These are phyloP conservation scores for Alternaria tenuissima DNA, from an alignment of 2,329 filamentous ascomycete genomes.

Conservation along the genomic window DNA sequence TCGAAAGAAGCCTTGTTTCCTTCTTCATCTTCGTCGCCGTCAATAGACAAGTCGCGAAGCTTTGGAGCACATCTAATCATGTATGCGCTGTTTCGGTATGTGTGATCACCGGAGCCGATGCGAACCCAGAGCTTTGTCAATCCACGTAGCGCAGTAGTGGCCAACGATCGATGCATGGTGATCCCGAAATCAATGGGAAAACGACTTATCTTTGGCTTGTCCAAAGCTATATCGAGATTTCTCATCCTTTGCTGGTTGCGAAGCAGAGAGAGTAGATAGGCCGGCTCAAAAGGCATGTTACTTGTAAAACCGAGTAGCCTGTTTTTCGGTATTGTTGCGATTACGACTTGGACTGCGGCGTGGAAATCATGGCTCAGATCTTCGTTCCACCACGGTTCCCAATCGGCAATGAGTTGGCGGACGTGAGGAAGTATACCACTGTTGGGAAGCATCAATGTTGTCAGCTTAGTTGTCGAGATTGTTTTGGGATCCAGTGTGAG, in stretches of 20 bases:
- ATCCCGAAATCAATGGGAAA: background rate
- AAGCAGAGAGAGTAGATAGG: background rate
- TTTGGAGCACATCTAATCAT: background rate
- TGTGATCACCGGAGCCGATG: background rate
- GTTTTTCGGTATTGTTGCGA: background rate
- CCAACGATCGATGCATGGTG: background rate
- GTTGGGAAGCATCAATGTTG: background rate
- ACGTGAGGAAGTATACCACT: background rate
- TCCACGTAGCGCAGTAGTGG: background rate
- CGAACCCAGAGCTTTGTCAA: background rate
- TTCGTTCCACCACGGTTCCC: too few relatives aligned
- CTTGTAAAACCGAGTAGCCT: background rate
- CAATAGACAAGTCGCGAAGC: background rate
- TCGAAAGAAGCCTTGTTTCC: background rate
- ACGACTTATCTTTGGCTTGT: background rate
- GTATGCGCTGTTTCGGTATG: background rate
- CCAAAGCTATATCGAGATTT: background rate
- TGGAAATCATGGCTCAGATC: background rate
- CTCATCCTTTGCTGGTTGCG: background rate
- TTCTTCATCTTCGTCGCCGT: background rate
- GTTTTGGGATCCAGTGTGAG: background rate
- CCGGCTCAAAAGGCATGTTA: background rate
- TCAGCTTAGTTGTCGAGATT: background rate
- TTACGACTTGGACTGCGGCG: background rate
- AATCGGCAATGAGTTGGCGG: background rate